Conservation (phyloP, 179 eudicot species). For the Gypsophila paniculata region DNA sequence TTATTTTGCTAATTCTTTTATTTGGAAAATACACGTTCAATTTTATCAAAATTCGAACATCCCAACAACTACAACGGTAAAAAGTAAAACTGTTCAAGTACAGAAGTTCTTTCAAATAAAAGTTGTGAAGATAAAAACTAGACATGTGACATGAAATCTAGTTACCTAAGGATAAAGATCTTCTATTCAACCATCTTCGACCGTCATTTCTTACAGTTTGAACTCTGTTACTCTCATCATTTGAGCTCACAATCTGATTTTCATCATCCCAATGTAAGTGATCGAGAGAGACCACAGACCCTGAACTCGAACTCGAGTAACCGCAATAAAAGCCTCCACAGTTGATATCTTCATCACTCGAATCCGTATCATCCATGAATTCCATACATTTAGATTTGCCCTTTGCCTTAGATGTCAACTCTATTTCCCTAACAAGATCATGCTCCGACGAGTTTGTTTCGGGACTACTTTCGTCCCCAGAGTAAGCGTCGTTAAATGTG, state of each 20-base stretch:
- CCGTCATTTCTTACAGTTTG: conserved; percentile 21
- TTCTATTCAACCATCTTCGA: conserved; percentile 44
- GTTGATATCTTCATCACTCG: conserved; percentile 34
- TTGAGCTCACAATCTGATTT: conserved; percentile 25
- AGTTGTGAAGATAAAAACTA: not conserved
- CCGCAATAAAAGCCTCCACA: conserved; percentile 21
- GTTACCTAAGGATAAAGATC: conserved; percentile 42
- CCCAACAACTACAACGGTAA: too few relatives aligned
- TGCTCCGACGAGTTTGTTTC: conserved; percentile 27
- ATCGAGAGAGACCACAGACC: conserved; percentile 27
- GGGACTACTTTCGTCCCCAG: conserved; percentile 32
- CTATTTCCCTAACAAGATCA: conserved; percentile 24
- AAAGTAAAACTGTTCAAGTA: too few relatives aligned
- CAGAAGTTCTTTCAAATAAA: not conserved
- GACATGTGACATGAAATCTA: too few relatives aligned
- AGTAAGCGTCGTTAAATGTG: conserved; percentile 37
- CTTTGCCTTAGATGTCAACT: conserved; percentile 29
- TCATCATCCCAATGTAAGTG: conserved; percentile 21
- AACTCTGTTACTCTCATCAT: conserved; percentile 26
- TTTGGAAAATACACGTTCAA: too few relatives aligned
- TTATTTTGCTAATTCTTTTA: too few relatives aligned
- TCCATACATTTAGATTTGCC: conserved; percentile 39
- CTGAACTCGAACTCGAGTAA: conserved; percentile 23
- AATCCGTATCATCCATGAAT: conserved; percentile 30
- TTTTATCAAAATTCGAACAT: too few relatives aligned